Base-by-base conservation (phyloP, 306 rosid genomes). In the Cicer arietinum region DNA sequence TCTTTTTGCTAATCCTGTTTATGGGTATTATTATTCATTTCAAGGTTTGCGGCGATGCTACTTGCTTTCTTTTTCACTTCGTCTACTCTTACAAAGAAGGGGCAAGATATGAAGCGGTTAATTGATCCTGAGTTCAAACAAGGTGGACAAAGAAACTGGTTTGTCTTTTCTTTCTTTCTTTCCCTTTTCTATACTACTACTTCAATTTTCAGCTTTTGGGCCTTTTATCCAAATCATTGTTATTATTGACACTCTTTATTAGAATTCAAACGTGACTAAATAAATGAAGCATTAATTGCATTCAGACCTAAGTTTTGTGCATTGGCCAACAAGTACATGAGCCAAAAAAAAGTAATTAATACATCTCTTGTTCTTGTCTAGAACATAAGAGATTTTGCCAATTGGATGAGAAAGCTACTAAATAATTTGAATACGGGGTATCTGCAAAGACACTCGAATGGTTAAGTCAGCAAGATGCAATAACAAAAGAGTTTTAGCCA, bases 81-180 rank as follows among this genome's bases (percentile, higher is more conserved):
- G 7, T 94, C 97, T 6, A 79, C 65, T 75, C 88, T 94, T 22
- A 94, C 98, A 0, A 91, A 90, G 83, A 68, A 86, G 5, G 98
- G 97, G 8, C 89, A 84, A 76, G 96, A 90, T 68, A 87, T 35
- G 70, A 94, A 94, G 85, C 88, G 85, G 54, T 50, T 50, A n/a
- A 71, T 91, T 17, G 98, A 94, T 66, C 90, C 98, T 64, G 90
- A 90, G 16, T 91, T 77, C 77, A 91, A 90, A 81, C 86, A 89
- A 81, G 97, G 97, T 59, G 98, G 98, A 51, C 98, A 94, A 79
- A 83, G 98, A 60, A 91, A 94, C 76, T 94, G 98, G 98, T 91
- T 14, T 30, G 71, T 65, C 53, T 17, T 39, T 52, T 45, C 16
- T 12, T 66, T 63, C 44, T 5, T 65, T 3, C 48, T 14, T 14